Conservation (phyloP, 2,329 filamentous ascomycete genomes). For the Fusarium guadeloupense region DNA sequence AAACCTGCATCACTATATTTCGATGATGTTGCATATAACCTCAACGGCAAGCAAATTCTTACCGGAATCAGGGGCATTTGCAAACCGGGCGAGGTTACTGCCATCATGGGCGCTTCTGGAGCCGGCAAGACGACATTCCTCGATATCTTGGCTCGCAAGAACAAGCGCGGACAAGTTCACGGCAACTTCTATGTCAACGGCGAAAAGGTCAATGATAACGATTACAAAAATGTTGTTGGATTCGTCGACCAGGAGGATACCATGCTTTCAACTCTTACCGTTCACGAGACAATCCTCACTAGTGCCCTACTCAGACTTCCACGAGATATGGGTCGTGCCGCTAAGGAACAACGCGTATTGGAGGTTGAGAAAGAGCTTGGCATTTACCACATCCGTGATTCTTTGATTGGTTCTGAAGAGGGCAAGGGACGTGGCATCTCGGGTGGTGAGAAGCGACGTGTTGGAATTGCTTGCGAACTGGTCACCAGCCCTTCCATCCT, state of each 20-base stretch:
- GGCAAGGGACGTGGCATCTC: slow-evolving; percentile 94
- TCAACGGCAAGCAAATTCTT: slow-evolving; percentile 90
- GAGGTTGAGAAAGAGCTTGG: slow-evolving; percentile 97
- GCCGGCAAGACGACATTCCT: slow-evolving; percentile 98
- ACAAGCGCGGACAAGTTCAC: slow-evolving; percentile 82
- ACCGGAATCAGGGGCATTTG: slow-evolving; percentile 83
- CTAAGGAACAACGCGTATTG: slow-evolving; percentile 90
- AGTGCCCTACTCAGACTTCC: slow-evolving; percentile 93
- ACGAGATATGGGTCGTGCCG: slow-evolving; percentile 82
- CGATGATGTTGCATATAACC: slow-evolving; percentile 83
- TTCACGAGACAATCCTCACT: slow-evolving; percentile 96
- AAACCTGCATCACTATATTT: slow-evolving; percentile 91
- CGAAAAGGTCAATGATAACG: slow-evolving; percentile 82
- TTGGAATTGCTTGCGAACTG: slow-evolving; percentile 96
- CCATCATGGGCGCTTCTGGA: slow-evolving; percentile 97
- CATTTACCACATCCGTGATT: slow-evolving; percentile 92
- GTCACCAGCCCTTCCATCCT: slow-evolving; percentile 97
- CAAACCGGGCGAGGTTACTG: slow-evolving; percentile 93
- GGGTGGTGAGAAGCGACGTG: slow-evolving; percentile 93
- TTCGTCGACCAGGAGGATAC: slow-evolving; percentile 99
- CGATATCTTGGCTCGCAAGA: slow-evolving; percentile 95
- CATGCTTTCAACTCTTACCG: slow-evolving; percentile 93
- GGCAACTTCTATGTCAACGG: slow-evolving; percentile 95
- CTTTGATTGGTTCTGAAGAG: slow-evolving; percentile 95
- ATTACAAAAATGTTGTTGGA: slow-evolving; percentile 91